Percentiles rank a stretch among this genome's conserved stretches.
Evolutionary conservation across 2,329 filamentous ascomycete species (phyloP).

Genomic region (Dichotomopilus funicola): DNA sequence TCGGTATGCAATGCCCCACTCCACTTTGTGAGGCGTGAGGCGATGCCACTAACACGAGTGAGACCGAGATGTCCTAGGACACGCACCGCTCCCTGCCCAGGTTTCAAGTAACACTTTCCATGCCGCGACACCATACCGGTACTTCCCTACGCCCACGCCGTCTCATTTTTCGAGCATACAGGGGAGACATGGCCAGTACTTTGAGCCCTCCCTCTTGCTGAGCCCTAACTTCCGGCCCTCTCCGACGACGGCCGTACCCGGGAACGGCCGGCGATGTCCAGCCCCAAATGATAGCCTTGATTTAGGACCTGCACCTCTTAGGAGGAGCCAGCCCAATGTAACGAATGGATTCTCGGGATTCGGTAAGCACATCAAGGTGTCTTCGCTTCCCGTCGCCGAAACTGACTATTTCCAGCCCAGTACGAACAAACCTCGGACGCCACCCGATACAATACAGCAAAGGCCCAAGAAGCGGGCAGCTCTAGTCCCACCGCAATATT

Average conservation of each 20-base stretch:
- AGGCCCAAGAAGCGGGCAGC: constrained; percentile 1
- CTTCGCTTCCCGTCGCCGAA: too few species aligned
- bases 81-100: neutral
- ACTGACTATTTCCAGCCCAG: constrained; percentile 1
- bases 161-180: neutral
- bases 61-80: constrained; percentile 15
- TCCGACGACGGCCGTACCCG: too few species aligned
- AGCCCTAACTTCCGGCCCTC: neutral
- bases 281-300: too few species aligned
- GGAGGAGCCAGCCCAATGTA: too few species aligned
- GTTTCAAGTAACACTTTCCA: neutral
- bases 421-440: neutral
- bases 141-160: constrained; percentile 3
- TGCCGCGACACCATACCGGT: neutral
- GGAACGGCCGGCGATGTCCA: too few species aligned
- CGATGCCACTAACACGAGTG: neutral
- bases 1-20: constrained; percentile 9
- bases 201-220: neutral
- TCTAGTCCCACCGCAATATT: constrained; percentile 17
- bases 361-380: too few species aligned
- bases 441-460: neutral
- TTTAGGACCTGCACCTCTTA: too few species aligned
- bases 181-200: neutral
- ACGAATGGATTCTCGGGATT: too few species aligned
- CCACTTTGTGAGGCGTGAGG: too few species aligned